Base-by-base conservation (phyloP, 805 yeast species). In the Hanseniaspora taiwanica region DNA sequence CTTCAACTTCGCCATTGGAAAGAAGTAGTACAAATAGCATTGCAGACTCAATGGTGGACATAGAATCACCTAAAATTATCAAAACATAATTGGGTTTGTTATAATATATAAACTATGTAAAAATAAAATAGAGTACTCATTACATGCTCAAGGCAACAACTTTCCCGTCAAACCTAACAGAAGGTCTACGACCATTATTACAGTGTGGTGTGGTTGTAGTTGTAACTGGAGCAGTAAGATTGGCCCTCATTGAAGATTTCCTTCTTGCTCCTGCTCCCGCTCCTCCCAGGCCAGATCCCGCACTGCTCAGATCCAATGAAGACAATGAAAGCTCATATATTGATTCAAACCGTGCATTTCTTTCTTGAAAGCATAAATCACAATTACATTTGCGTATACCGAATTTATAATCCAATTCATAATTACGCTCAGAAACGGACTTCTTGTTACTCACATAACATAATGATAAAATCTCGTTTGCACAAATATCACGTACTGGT, bases 101-200 rank as follows among this genome's bases (percentile, higher is more conserved):
- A n/a, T n/a, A n/a, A n/a, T n/a, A n/a, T n/a, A n/a, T n/a, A n/a
- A n/a, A n/a, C n/a, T n/a, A n/a, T n/a, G n/a, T n/a, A n/a, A n/a
- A n/a, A n/a, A n/a, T n/a, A n/a, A n/a, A n/a, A n/a, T n/a, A n/a
- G n/a, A n/a, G n/a, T n/a, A n/a, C n/a, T n/a, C 25, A 23, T 17
- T 17, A 29, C 32, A 65, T 63, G 8, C 59, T 59, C 6, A 72
- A 73, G n/a, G 74, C 68, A 25, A 69, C 61, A 8, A 78, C 83
- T 43, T 68, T 66, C 42, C 74, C 79, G 46, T 76, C 78, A 49
- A 78, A 78, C 46, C 83, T 62, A 2, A 78, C 83, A 4, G 81
- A 74, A 46, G 77, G 75, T 52, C 81, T 63, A 59, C 83, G 66
- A 56, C 65, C 45, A 33, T 53, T 46, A 25, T 51, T 44, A 9